Evolutionary conservation across 2,329 filamentous ascomycete genomes (phyloP).

Genomic region (Tothia fuscella): DNA sequence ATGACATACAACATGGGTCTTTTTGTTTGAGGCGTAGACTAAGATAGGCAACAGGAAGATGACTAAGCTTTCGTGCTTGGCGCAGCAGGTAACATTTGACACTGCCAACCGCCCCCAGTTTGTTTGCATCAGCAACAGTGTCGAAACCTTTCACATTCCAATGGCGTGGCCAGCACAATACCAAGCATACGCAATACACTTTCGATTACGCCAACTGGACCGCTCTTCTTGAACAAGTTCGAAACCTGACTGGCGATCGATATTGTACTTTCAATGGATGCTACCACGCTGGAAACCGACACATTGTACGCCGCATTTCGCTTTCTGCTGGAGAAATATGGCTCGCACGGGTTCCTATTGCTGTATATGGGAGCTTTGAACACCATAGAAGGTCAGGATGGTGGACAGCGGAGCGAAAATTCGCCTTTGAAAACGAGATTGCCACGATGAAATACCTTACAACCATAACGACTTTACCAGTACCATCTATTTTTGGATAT

Average conservation of each 20-base stretch:
- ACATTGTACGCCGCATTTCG: slow-evolving; percentile 4
- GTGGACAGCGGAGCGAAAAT: slow-evolving; percentile 1
- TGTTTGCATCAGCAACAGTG: not conserved
- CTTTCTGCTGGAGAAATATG: slow-evolving; percentile 2
- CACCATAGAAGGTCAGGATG: slow-evolving; percentile 1
- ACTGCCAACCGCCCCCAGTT: not conserved
- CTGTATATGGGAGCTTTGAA: not conserved
- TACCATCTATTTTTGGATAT: slow-evolving; percentile 3
- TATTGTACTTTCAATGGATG: slow-evolving; percentile 2
- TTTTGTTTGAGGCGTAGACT: not conserved
- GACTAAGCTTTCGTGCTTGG: not conserved
- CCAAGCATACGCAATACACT: slow-evolving; percentile 4
- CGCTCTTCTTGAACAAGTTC: slow-evolving; percentile 1
- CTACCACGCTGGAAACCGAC: slow-evolving; percentile 5
- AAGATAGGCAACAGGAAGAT: not conserved
- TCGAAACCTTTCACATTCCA: slow-evolving; percentile 3
- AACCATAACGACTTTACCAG: not conserved
- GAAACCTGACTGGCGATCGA: slow-evolving; percentile 3
- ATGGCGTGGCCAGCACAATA: slow-evolving; percentile 3
- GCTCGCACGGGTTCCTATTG: slow-evolving; percentile 7
- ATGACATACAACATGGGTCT: not conserved
- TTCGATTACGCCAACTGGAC: slow-evolving; percentile 3
- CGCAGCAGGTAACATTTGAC: not conserved
- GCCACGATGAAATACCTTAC: slow-evolving; percentile 4
- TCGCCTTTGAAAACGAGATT: slow-evolving; percentile 5